A percentile compares a stretch with the other conserved stretches of the same genome.
These are phyloP conservation scores for Penicillium pulvis DNA, from an alignment of 495 filamentous ascomycete genomes.

Conservation along the genomic window DNA sequence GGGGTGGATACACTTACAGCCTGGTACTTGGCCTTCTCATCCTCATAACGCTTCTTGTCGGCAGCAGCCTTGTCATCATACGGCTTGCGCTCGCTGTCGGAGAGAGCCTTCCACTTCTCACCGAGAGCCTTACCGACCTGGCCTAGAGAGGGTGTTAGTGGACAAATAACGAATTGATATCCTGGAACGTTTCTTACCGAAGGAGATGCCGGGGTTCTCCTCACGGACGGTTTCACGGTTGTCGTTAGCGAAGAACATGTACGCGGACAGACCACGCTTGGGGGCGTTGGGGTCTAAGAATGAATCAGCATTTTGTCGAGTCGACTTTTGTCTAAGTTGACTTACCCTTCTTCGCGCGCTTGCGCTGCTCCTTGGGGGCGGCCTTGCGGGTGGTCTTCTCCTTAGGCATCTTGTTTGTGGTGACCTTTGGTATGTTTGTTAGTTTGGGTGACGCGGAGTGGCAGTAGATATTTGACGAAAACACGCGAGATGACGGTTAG, in stretches of 20 bases:
- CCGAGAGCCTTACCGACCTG: slow-evolving; percentile 97
- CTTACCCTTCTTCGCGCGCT: slow-evolving; percentile 86
- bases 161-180: too few species aligned
- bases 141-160: slow-evolving; percentile 52
- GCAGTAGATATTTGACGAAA: too few species aligned
- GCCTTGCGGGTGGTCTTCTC: slow-evolving; percentile 59
- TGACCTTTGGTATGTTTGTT: neutral
- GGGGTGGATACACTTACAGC: neutral
- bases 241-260: slow-evolving; percentile 99
- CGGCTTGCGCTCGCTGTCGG: slow-evolving; percentile 82
- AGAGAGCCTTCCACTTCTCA: slow-evolving; percentile 96
- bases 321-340: slow-evolving; percentile 19
- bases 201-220: slow-evolving; percentile 97
- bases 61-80: slow-evolving; percentile 65
- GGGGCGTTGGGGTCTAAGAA: slow-evolving; percentile 90
- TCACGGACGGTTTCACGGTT: slow-evolving; percentile 96
- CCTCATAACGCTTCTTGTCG: slow-evolving; percentile 17
- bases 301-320: slow-evolving; percentile 10
- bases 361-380: slow-evolving; percentile 47
- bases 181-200: slow-evolving; percentile 61
- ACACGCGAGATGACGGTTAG: neutral
- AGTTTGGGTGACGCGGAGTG: neutral
- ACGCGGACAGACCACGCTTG: slow-evolving; percentile 98
- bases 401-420: slow-evolving; percentile 63
- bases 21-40: slow-evolving; percentile 17